A percentile compares a stretch with the other conserved stretches of the same genome.
phyloP scores from a whole-genome alignment of 1,284 basidiomycete genomes.

The Porodaedalea pini region DNA sequence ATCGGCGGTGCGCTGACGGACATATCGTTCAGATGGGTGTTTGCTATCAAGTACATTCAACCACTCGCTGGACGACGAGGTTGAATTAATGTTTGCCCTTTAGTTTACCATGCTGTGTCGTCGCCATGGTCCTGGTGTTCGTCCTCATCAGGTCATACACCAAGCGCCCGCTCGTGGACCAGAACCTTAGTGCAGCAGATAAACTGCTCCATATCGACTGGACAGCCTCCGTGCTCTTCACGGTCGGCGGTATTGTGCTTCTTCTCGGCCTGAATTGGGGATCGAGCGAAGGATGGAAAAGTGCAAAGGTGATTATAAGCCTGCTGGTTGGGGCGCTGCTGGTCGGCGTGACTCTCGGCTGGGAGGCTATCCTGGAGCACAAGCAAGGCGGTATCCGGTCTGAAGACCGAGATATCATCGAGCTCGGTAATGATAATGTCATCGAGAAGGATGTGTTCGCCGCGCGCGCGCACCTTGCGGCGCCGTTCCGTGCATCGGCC shows the following conservation, averaged over 20 bases:
- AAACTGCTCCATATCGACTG: conserved; percentile 43
- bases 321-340: conserved; percentile 38
- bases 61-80: background rate
- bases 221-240: conserved; percentile 41
- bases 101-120: conserved; percentile 31
- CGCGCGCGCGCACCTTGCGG: background rate
- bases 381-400: background rate
- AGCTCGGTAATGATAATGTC: background rate
- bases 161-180: conserved; percentile 27
- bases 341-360: conserved; percentile 37
- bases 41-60: conserved; percentile 46
- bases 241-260: conserved; percentile 34
- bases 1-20: conserved; percentile 43
- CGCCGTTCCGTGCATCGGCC: conserved; percentile 34
- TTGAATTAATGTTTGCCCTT: background rate
- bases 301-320: conserved; percentile 32
- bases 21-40: conserved; percentile 49
- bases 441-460: background rate
- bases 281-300: conserved; percentile 30
- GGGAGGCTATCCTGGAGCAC: conserved; percentile 33
- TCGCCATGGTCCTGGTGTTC: conserved; percentile 39
- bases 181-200: conserved; percentile 22
- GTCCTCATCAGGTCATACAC: conserved; percentile 38
- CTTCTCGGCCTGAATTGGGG: conserved; percentile 39
- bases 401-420: background rate